Base-by-base conservation (phyloP, 148 eudicot genomes). In the Pouteria glomerata region DNA sequence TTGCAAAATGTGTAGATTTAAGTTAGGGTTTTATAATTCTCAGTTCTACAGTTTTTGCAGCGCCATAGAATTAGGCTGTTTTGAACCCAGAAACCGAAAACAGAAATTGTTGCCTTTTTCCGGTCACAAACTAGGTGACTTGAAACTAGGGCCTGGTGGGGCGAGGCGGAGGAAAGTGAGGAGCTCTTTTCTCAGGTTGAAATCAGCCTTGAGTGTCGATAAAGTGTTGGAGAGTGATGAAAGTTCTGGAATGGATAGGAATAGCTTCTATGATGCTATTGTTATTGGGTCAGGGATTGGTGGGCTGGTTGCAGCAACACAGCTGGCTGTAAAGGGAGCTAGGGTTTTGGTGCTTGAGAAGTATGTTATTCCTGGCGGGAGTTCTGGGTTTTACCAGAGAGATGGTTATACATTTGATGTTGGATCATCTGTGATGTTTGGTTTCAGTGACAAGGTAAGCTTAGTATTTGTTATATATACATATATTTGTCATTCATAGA, bases 351-450 rank as follows among this genome's bases (percentile, higher is more conserved):
- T 92, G 37, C 76, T 91, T 61, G 99, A 96, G 86, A 96, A 96
- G 84, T 96, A 96, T 83, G 89, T 96, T 63, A 90, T 96, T 71
- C 99, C 97, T 78, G 99, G 97, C 74, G 99, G 99, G 24, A 96
- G 99, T 79, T 90, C 99, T 68, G 99, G 92, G 69, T 96, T 75
- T 83, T 96, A 90, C 68, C 73, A 90, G 85, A 90, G 91, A 79
- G 99, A 90, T 81, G 99, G 97, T 6, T 96, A 84, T 84, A 90
- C 83, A 33, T 96, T 92, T 67, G 99, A 95, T 84, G 97, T 95
- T 71, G 99, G 99, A 44, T 92, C 97, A 41, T 95, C 99, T 37
- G 99, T 95, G 34, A 95, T 95, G 99, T 91, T 91, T 61, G 99
- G 99, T 68, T 92, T 92, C 83, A 90, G 99, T 71, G 92, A 90